Evolutionary conservation across 2,329 filamentous ascomycete genomes (phyloP).

Genomic region (Chaetothyriales sp.): DNA sequence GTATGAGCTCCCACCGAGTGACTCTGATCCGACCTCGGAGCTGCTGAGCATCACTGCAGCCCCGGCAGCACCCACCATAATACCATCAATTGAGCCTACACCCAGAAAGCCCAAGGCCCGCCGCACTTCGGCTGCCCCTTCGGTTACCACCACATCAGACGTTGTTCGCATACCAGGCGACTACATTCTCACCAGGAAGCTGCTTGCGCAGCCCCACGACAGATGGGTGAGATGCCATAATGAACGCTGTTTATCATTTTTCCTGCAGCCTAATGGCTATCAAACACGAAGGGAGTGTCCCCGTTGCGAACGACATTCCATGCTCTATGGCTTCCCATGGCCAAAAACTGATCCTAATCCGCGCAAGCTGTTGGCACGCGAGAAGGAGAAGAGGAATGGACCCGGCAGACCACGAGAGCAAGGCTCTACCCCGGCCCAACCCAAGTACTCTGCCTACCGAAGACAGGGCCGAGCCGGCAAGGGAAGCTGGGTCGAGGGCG

Average conservation of each 20-base stretch:
- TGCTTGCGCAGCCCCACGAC: conserved; percentile 63
- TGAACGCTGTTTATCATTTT: conserved; percentile 51
- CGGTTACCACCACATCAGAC: conserved; percentile 18
- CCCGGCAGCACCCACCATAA: background rate
- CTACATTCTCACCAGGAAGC: conserved; percentile 64
- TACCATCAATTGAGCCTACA: conserved; percentile 15
- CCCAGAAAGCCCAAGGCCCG: conserved; percentile 6
- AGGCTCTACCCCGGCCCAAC: background rate
- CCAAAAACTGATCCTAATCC: conserved; percentile 72
- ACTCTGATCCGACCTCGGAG: background rate
- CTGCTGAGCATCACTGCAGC: background rate
- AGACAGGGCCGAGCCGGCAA: conserved; percentile 15
- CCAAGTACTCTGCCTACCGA: conserved; percentile 15
- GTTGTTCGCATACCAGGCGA: conserved; percentile 50
- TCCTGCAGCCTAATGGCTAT: conserved; percentile 80
- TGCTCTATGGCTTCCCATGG: conserved; percentile 89
- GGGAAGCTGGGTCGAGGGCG: conserved; percentile 16
- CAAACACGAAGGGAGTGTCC: conserved; percentile 74
- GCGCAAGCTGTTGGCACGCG: conserved; percentile 14
- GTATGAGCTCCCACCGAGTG: background rate
- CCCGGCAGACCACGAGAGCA: conserved; percentile 9
- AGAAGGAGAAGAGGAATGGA: conserved; percentile 4
- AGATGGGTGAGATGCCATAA: conserved; percentile 79
- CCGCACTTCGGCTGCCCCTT: conserved; percentile 6
- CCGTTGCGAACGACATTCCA: conserved; percentile 86